Conservation (phyloP, 805 yeast genomes). For the Pichia californica region DNA sequence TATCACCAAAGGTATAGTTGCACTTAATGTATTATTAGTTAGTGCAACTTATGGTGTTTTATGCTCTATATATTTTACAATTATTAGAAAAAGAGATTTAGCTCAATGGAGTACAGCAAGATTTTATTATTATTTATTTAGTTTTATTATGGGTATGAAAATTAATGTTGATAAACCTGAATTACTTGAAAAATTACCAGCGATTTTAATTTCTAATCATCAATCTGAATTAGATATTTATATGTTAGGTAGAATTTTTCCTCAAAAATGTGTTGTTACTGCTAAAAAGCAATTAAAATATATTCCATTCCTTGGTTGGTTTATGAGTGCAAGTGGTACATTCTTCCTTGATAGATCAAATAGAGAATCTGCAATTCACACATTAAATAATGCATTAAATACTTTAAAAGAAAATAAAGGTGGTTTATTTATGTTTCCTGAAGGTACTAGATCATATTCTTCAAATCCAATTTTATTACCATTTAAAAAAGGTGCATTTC, state of each 20-base stretch:
- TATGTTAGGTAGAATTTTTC: constrained; percentile 77
- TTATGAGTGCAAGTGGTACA: constrained; percentile 86
- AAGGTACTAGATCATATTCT: constrained; percentile 89
- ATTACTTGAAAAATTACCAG: constrained; percentile 55
- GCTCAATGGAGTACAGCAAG: constrained; percentile 90
- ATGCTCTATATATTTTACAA: constrained; percentile 59
- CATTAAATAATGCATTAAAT: constrained; percentile 63
- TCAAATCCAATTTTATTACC: constrained; percentile 66
- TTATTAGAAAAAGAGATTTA: constrained; percentile 68
- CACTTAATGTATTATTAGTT: constrained; percentile 44
- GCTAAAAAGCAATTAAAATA: constrained; percentile 81
- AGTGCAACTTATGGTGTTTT: constrained; percentile 73
- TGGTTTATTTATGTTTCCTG: constrained; percentile 88
- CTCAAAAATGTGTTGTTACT: constrained; percentile 84
- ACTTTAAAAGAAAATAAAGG: constrained; percentile 57
- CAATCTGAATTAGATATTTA: constrained; percentile 85
- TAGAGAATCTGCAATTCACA: constrained; percentile 66
- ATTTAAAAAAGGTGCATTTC: constrained; percentile 97
- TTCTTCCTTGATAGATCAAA: constrained; percentile 82
- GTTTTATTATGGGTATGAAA: constrained; percentile 59
- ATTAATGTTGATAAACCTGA: constrained; percentile 66
- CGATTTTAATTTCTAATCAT: constrained; percentile 79
- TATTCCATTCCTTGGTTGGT: constrained; percentile 94
- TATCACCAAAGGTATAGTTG: constrained; percentile 48
- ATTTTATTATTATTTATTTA: constrained; percentile 60